Conservation (phyloP, 1,139 yeast genomes). For the Blastobotrys serpentis region DNA sequence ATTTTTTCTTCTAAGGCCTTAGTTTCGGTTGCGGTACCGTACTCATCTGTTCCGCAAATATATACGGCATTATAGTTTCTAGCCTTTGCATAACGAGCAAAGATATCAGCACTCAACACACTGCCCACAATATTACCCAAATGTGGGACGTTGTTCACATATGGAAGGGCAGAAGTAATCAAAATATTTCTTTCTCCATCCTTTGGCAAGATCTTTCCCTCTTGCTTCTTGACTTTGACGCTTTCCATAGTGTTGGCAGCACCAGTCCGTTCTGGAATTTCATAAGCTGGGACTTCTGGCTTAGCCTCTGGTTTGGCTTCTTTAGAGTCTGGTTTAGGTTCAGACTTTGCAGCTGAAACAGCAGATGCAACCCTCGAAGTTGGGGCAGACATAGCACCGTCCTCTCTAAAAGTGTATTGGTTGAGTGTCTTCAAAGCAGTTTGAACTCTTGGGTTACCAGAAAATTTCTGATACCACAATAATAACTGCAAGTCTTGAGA, state of each 20-base stretch:
- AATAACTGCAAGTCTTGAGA: constrained; percentile 34
- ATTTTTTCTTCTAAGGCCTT: constrained; percentile 93
- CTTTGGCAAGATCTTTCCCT: constrained; percentile 50
- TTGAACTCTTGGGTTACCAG: constrained; percentile 32
- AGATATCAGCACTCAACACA: constrained; percentile 92
- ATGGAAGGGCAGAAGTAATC: constrained; percentile 94
- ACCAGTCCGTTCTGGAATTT: constrained; percentile 58
- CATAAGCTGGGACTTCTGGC: constrained; percentile 44
- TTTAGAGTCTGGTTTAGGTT: constrained; percentile 29
- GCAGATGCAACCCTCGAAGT: constrained; percentile 18
- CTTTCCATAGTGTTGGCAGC: constrained; percentile 40
- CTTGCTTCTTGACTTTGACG: constrained; percentile 39
- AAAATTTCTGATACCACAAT: constrained; percentile 37
- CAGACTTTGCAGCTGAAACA: constrained; percentile 6
- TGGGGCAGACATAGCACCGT: constrained; percentile 14
- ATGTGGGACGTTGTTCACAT: constrained; percentile 97
- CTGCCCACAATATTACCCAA: constrained; percentile 96
- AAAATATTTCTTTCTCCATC: constrained; percentile 75
- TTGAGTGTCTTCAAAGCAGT: constrained; percentile 24
- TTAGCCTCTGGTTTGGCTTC: constrained; percentile 44
- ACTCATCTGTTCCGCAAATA: constrained; percentile 97
- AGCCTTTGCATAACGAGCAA: constrained; percentile 83
- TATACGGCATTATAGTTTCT: constrained; percentile 84
- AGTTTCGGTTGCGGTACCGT: constrained; percentile 99
- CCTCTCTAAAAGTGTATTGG: constrained; percentile 14